Evolutionary conservation across 2,329 filamentous ascomycete genomes (phyloP).

Genomic region (Ceratocystis cubensis): DNA sequence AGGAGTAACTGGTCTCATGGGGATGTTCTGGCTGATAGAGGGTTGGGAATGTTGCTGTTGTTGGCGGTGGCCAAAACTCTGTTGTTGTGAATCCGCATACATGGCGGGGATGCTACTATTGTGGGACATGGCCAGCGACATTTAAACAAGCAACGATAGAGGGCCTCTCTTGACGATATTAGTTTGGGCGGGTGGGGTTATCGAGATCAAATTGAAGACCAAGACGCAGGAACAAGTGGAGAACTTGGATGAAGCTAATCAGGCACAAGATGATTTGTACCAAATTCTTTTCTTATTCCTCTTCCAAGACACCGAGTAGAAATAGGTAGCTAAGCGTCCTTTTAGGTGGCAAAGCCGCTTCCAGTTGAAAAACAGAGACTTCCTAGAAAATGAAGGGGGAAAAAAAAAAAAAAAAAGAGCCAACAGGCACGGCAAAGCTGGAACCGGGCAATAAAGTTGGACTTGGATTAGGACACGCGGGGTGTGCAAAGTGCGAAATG

Average conservation of each 20-base stretch:
- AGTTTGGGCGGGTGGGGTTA: slow-evolving; percentile 7
- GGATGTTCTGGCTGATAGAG: not conserved
- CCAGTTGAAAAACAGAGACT: not conserved
- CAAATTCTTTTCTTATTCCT: not conserved
- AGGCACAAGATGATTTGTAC: slow-evolving; percentile 3
- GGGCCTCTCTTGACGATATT: slow-evolving; percentile 5
- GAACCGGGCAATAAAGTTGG: slow-evolving; percentile 9
- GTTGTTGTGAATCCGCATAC: slow-evolving; percentile 8
- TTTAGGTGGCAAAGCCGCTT: not conserved
- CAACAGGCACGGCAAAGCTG: not conserved
- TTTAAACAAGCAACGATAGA: slow-evolving; percentile 24
- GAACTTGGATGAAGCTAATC: slow-evolving; percentile 7
- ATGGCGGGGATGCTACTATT: slow-evolving; percentile 13
- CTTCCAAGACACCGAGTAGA: slow-evolving; percentile 26
- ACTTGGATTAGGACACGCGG: slow-evolving; percentile 17
- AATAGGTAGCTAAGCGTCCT: not conserved
- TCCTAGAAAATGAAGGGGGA: not conserved
- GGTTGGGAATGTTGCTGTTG: slow-evolving; percentile 19
- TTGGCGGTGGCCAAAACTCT: slow-evolving; percentile 21
- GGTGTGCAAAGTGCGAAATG: slow-evolving; percentile 12
- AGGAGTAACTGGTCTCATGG: slow-evolving; percentile 16
- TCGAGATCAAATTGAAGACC: slow-evolving; percentile 9
- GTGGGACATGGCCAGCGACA: slow-evolving; percentile 23
- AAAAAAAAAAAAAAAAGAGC: slow-evolving; percentile 16
- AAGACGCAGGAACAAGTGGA: slow-evolving; percentile 8